Percentiles rank a stretch among this genome's conserved stretches.
Conservation (phyloP, 2,329 filamentous ascomycete genomes). For the Aureobasidium sp. region DNA sequence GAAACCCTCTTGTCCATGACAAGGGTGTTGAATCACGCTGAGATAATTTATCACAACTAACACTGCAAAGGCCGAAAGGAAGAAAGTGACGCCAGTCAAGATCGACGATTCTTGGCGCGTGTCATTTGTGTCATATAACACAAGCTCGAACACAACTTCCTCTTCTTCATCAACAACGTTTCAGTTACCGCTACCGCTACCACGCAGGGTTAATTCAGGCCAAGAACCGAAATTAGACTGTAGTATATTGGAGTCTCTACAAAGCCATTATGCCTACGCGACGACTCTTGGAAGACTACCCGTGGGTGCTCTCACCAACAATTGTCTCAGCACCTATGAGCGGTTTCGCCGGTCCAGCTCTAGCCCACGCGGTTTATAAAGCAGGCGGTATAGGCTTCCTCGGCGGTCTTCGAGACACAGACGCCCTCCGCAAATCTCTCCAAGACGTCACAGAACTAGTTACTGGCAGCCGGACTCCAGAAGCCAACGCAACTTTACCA, state of each 20-base stretch:
- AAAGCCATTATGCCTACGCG: neutral
- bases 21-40: neutral
- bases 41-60: neutral
- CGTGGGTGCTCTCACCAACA: neutral
- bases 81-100: neutral
- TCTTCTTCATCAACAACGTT: neutral
- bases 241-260: too few species aligned
- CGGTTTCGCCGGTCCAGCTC: neutral
- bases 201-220: neutral
- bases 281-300: neutral
- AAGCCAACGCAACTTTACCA: neutral
- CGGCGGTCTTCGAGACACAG: neutral
- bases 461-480: neutral
- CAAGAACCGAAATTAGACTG: too few species aligned
- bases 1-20: too few species aligned
- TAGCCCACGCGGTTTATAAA: constrained; percentile 1
- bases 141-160: neutral
- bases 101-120: neutral
- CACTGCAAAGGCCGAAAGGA: neutral
- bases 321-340: constrained; percentile 9
- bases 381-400: constrained; percentile 9
- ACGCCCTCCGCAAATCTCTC: neutral
- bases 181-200: too few species aligned
- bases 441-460: constrained; percentile 4
- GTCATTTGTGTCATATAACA: too few species aligned